Evolutionary conservation across 495 filamentous ascomycete genomes (phyloP), one percentile per base, ranked within the genome.

Genomic region (Penicillium cataractarum): DNA sequence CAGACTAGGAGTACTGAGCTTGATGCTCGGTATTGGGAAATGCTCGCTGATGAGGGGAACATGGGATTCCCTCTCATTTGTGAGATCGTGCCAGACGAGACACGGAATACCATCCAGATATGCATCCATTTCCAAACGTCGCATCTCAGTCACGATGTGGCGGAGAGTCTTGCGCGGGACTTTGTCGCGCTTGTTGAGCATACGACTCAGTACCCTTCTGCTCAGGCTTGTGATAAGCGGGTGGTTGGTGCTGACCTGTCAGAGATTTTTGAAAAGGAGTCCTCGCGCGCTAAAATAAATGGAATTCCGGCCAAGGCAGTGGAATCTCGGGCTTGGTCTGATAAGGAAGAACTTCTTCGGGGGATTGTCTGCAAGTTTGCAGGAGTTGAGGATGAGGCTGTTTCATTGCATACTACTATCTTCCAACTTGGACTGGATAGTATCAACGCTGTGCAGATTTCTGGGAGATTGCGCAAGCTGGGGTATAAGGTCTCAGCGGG

Each of bases 41-140:
- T 92, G 27, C 76, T 84, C 57, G 72, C 83, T 26, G 92, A 96
- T 65, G 73, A 83, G 55, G 90, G 92, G 1, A 77, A 83, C 48
- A 95, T 95, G 90, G 90, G 92, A 76, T 91, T 77, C 75, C 82
- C 90, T 10, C 64, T 92, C 57, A 87, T 92, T 55, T 85, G 85
- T 58, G 90, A 93, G 64, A 71, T 92, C 31, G 71, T 83, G 22
- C 90, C 90, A n/a, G 75, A 72, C 61, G 73, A 60, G 51, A 63
- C 70, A 33, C 69, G 75, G 54, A 72, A 89, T 68, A 73, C 39
- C 0, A 44, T 70, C 10, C 67, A 73, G 22, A 52, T 71, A 3
- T 42, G 71, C 35, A 65, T 74, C 53, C 65, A 71, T 53, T 72
- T 58, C 24, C 39, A 63, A 22, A 80, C 76, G 6, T 72, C 74